phyloP scores from a whole-genome alignment of 2,329 filamentous ascomycete genomes.

The Zarea fungicola region DNA sequence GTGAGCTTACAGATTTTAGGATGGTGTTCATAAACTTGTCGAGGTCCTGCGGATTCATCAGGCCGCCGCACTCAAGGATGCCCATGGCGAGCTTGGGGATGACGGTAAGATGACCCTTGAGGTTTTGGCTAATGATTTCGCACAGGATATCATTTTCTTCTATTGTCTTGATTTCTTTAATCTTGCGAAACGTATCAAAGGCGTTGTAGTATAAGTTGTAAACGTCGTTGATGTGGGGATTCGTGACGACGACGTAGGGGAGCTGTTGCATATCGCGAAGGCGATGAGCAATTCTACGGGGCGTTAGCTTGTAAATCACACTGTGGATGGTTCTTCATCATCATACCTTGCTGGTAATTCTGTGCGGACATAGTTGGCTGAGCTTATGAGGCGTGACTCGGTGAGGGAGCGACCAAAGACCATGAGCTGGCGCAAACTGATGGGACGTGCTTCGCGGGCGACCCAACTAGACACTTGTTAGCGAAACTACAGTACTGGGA shows the following conservation, averaged over 20 bases:
- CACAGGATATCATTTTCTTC: conserved; percentile 90
- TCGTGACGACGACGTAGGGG: conserved; percentile 94
- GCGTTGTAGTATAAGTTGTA: conserved; percentile 96
- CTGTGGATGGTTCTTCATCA: too few relatives aligned
- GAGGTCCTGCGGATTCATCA: conserved; percentile 75
- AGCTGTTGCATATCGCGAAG: conserved; percentile 96
- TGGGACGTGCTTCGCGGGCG: conserved; percentile 84
- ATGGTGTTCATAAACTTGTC: conserved; percentile 96
- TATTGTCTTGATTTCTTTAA: conserved; percentile 76
- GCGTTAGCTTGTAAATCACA: too few relatives aligned
- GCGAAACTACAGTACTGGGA: not conserved
- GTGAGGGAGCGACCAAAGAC: conserved; percentile 94
- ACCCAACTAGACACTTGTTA: conserved; percentile 67
- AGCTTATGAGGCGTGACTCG: conserved; percentile 82
- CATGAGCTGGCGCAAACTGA: conserved; percentile 91
- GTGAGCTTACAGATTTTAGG: conserved; percentile 74
- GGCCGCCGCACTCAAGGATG: conserved; percentile 79
- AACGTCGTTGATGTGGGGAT: conserved; percentile 86
- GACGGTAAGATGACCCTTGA: conserved; percentile 84
- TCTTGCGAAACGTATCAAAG: conserved; percentile 84
- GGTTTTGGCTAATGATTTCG: conserved; percentile 68
- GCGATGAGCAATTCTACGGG: conserved; percentile 76
- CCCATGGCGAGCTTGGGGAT: conserved; percentile 95
- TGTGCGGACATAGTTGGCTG: conserved; percentile 94
- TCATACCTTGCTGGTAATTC: conserved; percentile 78